Evolutionary conservation across 768 basidiomycete species (phyloP), one percentile per base, ranked within the genome.

Genomic region (Nidula microcarpa): DNA sequence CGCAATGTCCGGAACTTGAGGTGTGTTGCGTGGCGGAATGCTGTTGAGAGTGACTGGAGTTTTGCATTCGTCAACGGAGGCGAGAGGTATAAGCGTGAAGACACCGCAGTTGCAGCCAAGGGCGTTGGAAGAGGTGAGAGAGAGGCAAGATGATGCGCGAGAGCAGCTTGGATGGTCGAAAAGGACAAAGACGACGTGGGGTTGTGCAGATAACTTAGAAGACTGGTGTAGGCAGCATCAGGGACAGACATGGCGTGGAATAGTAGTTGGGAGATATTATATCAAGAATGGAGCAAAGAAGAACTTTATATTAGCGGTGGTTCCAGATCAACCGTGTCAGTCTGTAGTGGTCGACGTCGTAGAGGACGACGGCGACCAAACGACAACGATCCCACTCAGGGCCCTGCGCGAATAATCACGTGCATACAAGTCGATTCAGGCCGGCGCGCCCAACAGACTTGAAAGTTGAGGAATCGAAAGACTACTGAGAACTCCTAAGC

Each of bases 21-120:
- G 60, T 85, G 84, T 3, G 77, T 63, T 4, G 84, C 81, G 70
- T 86, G 81, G 32, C 84, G 75, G 61, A 85, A 85, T 14, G 83
- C 80, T 6, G 73, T 77, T 5, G 74, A 63, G 6, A 87, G 73
- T 0, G 77, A 69, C 49, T 79, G 69, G 4, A 86, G 71, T 55
- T 76, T 79, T 8, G 69, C 61, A 55, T 78, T 63, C 13, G 77
- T 72, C 49, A 79, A 68, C 0, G 77, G 75, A 16, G 72, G 69
- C 3, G 64, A 57, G 0, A 72, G 69, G 63, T 82, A 86, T 50
- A 80, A 74, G 3, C 81, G 77, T 11, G 83, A 81, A 17, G 78
- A 77, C 51, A 87, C 72, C 5, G 78, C 73, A 14, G 78, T 74
- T 36, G 81, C 85, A 1, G 82, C 73, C 9, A 87, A 72, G 0